phyloP scores from a whole-genome alignment of 352 stramenopile species.

The Vaucheria bursata region DNA sequence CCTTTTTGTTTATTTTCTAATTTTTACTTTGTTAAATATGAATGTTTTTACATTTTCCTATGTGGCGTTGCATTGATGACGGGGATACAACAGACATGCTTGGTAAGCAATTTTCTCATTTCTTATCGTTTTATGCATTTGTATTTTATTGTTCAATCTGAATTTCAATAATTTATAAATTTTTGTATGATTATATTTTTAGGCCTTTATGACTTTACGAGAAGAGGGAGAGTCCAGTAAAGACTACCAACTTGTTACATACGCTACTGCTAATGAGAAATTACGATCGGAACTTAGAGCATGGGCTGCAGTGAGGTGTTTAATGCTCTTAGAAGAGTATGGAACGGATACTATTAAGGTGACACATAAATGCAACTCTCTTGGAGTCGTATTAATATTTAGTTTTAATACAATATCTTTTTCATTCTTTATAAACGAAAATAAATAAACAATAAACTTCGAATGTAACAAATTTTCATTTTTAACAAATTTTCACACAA shows the following conservation, averaged over 20 bases:
- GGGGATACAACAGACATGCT: too few species aligned
- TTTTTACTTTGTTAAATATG: too few species aligned
- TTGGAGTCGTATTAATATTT: background rate
- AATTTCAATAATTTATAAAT: too few species aligned
- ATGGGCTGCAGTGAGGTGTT: constrained; percentile 23
- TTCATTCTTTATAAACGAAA: background rate
- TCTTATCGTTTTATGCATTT: too few species aligned
- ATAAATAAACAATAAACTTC: too few species aligned
- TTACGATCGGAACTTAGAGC: constrained; percentile 25
- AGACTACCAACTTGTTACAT: constrained; percentile 23
- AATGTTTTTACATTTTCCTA: too few species aligned
- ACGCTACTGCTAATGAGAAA: constrained; percentile 9
- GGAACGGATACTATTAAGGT: constrained; percentile 41
- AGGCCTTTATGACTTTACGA: constrained; percentile 44
- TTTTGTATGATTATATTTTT: constrained; percentile 10
- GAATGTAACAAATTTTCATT: too few species aligned
- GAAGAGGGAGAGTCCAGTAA: constrained; percentile 27
- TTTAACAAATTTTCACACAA: too few species aligned
- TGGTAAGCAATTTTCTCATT: too few species aligned
- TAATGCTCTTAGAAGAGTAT: constrained; percentile 33
- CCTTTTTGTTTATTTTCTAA: too few species aligned
- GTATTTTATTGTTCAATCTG: too few species aligned
- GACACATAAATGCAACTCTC: background rate
- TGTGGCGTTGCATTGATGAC: too few species aligned
- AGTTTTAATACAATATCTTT: background rate